Base-by-base conservation (phyloP, 2,329 filamentous ascomycete genomes). In the Allantophomopsis cytisporea region DNA sequence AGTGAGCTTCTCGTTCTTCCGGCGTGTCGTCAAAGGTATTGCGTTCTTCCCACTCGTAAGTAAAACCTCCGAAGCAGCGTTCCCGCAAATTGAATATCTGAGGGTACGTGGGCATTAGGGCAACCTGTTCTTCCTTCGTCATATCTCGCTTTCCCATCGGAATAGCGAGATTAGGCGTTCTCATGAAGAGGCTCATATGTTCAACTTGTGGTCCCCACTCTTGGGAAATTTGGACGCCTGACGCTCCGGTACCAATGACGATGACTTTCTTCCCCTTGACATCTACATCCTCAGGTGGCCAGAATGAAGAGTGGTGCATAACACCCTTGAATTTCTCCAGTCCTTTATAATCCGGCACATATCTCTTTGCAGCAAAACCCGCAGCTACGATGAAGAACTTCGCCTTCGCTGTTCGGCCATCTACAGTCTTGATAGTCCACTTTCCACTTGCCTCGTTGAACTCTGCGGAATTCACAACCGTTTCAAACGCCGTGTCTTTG, bases 211-310 rank as follows among this genome's bases (percentile, higher is more conserved):
- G 13, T 14, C 13, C 34, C 14, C 14, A 20, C 17, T 36, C 34
- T 20, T 36, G 34, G 12, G 34, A 4, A 15, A 74, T 55, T 43
- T 74, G 71, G n/a, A 73, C 60, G 1, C 66, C 69, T 1, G 67
- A 70, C 16, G 68, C 63, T 6, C 70, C 70, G 39, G 70, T 71
- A 12, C 70, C 70, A 37, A 74, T 69, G 16, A 74, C 57, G 3
- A 64, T 68, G 7, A 73, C 62, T 0, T 55, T 60, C 49, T 72
- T 73, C 43, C 59, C 61, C 13, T 56, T 45, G 43, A 60, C 62
- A 41, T 69, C 61, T 36, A 68, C 68, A 16, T 36, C 16, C 15
- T 58, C 47, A 21, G 62, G 55, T 1, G 67, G 64, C 69, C 70
- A 76, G 10, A 54, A 55, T 1, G 70, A 70, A 5, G 63, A 73